These are phyloP conservation scores for Sungouiozyma intestinalis DNA, from an alignment of 805 yeast genomes.

Conservation along the genomic window DNA sequence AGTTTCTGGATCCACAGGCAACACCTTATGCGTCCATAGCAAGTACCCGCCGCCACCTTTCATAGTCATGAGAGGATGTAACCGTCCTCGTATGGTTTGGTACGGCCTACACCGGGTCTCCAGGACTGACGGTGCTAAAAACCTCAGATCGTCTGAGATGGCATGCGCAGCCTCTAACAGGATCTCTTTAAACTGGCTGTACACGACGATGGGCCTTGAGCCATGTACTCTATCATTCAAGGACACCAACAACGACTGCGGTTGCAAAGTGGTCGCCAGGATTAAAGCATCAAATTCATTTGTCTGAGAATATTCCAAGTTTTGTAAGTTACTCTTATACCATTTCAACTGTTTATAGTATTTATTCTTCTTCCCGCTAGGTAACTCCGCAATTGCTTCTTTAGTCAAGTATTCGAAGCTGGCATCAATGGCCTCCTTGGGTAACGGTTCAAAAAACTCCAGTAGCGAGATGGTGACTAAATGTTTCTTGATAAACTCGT, in stretches of 20 bases:
- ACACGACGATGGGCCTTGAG: slow-evolving; percentile 77
- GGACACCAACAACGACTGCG: slow-evolving; percentile 51
- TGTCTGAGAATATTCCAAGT: slow-evolving; percentile 39
- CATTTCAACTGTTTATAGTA: slow-evolving; percentile 57
- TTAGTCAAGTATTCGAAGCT: slow-evolving; percentile 33
- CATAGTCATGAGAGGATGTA: slow-evolving; percentile 93
- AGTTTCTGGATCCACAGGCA: slow-evolving; percentile 34
- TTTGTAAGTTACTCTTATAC: slow-evolving; percentile 27
- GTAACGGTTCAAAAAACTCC: slow-evolving; percentile 74
- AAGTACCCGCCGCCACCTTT: slow-evolving; percentile 88
- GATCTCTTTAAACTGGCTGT: slow-evolving; percentile 70
- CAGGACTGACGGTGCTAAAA: slow-evolving; percentile 71
- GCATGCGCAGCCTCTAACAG: slow-evolving; percentile 61
- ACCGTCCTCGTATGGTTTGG: slow-evolving; percentile 87
- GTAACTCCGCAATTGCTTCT: slow-evolving; percentile 45
- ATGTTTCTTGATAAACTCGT: slow-evolving; percentile 40
- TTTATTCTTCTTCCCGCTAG: slow-evolving; percentile 50
- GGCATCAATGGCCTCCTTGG: slow-evolving; percentile 32
- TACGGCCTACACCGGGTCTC: slow-evolving; percentile 78
- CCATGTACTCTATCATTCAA: slow-evolving; percentile 65
- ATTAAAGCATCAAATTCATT: slow-evolving; percentile 68
- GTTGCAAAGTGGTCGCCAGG: slow-evolving; percentile 60
- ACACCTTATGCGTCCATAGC: slow-evolving; percentile 66
- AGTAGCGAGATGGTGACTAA: slow-evolving; percentile 64
- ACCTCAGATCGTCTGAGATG: slow-evolving; percentile 53